A percentile compares a stretch with the other conserved stretches of the same genome.
These are phyloP conservation scores for Cicer yamashitae DNA, from an alignment of 306 rosid genomes.

Conservation along the genomic window DNA sequence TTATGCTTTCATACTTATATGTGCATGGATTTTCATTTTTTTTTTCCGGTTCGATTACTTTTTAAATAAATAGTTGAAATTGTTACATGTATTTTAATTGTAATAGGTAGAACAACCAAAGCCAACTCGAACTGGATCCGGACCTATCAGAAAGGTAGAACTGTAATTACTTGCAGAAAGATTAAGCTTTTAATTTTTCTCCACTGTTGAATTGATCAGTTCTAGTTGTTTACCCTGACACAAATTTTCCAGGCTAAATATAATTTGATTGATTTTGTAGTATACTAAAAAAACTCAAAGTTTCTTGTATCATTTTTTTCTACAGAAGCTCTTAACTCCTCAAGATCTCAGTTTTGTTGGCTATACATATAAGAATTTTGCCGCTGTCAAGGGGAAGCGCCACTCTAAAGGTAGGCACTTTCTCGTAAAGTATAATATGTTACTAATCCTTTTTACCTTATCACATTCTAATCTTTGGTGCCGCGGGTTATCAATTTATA, in stretches of 20 bases:
- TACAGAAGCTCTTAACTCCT: slow-evolving; percentile 74
- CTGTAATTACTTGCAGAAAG: slow-evolving; percentile 26
- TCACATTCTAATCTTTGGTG: slow-evolving; percentile 6
- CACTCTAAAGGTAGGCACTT: slow-evolving; percentile 62
- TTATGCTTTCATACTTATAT: slow-evolving; percentile 29
- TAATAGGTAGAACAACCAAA: slow-evolving; percentile 73
- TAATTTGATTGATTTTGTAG: slow-evolving; percentile 10
- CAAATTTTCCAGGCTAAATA: slow-evolving; percentile 10
- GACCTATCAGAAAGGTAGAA: slow-evolving; percentile 78
- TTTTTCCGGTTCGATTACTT: slow-evolving; percentile 21
- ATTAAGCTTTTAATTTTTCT: slow-evolving; percentile 5
- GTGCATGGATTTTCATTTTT: slow-evolving; percentile 29
- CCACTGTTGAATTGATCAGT: background rate
- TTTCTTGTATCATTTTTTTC: slow-evolving; percentile 36
- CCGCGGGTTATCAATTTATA: slow-evolving; percentile 1
- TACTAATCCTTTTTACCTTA: background rate
- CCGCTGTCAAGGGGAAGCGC: slow-evolving; percentile 75
- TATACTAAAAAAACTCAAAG: slow-evolving; percentile 7
- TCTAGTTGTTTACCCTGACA: slow-evolving; percentile 27
- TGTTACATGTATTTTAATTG: slow-evolving; percentile 41
- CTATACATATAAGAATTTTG: slow-evolving; percentile 92
- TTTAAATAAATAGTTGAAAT: slow-evolving; percentile 3
- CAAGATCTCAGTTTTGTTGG: slow-evolving; percentile 97
- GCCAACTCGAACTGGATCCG: slow-evolving; percentile 73
- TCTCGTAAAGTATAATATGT: slow-evolving; percentile 22